Conservation (phyloP, 2,329 filamentous ascomycete genomes). For the Fusarium pseudocircinatum region DNA sequence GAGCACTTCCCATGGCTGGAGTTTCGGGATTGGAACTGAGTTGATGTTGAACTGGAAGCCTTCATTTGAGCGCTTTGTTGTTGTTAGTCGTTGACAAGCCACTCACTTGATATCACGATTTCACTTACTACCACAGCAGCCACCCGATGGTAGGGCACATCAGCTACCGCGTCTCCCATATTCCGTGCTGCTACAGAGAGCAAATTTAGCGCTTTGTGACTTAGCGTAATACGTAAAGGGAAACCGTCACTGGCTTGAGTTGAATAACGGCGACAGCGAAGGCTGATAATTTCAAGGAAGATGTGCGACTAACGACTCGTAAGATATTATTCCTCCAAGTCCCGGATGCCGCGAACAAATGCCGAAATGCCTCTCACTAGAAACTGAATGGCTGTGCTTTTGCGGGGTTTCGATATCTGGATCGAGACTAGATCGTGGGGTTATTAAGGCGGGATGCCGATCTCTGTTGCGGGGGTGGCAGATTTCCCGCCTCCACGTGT, state of each 20-base stretch:
- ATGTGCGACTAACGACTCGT: not conserved
- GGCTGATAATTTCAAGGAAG: not conserved
- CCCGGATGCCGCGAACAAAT: not conserved
- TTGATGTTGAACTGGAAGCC: slow-evolving; percentile 4
- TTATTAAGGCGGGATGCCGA: not conserved
- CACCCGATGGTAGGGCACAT: not conserved
- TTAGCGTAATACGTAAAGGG: not conserved
- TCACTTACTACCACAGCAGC: not conserved
- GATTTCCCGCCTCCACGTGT: not conserved
- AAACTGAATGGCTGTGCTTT: not conserved
- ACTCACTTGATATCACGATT: not conserved
- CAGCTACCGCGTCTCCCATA: not conserved
- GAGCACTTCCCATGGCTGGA: slow-evolving; percentile 26
- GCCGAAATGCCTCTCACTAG: not conserved
- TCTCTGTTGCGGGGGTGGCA: not conserved
- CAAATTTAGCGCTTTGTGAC: too few species aligned
- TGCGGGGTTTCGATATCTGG: not conserved
- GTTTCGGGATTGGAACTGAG: not conserved
- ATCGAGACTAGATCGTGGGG: not conserved
- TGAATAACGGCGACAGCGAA: not conserved
- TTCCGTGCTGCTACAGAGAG: not conserved
- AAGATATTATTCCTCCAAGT: not conserved
- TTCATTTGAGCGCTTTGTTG: slow-evolving; percentile 3
- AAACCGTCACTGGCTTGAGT: too few species aligned
- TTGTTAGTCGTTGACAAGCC: not conserved